These are phyloP conservation scores for Andrographis paniculata DNA, from an alignment of 305 asterid genomes.

Conservation along the genomic window DNA sequence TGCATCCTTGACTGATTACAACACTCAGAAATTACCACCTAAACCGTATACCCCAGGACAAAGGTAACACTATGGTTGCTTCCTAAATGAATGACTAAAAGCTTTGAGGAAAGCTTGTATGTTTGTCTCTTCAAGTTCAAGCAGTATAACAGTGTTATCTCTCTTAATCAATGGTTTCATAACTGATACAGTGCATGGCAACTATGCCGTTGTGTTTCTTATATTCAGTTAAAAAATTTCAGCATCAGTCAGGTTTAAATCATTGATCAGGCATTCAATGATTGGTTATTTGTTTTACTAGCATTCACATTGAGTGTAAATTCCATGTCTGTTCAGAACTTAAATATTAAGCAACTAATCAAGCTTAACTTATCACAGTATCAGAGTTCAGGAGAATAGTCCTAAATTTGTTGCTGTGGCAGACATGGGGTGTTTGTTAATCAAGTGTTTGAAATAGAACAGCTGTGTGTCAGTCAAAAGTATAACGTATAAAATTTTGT, in stretches of 20 bases:
- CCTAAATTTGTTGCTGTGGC: too few species aligned
- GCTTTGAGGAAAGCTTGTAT: slow-evolving; percentile 5
- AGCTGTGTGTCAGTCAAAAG: too few species aligned
- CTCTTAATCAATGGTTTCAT: slow-evolving; percentile 2
- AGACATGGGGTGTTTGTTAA: too few species aligned
- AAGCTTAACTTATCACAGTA: too few species aligned
- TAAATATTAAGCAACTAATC: too few species aligned
- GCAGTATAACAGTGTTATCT: not conserved
- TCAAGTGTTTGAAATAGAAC: too few species aligned
- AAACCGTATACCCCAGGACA: slow-evolving; percentile 62
- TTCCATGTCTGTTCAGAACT: too few species aligned
- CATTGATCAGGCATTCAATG: not conserved
- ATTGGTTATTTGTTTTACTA: too few species aligned
- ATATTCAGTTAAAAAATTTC: slow-evolving; percentile 3
- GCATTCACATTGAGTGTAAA: too few species aligned
- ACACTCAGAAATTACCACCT: slow-evolving; percentile 66
- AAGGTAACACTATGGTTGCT: slow-evolving; percentile 43
- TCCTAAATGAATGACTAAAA: not conserved
- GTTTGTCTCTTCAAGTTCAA: not conserved
- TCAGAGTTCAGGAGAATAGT: too few species aligned
- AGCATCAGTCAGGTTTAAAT: slow-evolving; percentile 8
- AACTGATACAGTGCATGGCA: not conserved
- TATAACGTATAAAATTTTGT: too few species aligned
- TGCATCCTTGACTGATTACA: slow-evolving; percentile 76
- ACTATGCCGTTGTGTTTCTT: not conserved